Conservation (phyloP, 257 asterid species). For the Schizonepeta tenuifolia region DNA sequence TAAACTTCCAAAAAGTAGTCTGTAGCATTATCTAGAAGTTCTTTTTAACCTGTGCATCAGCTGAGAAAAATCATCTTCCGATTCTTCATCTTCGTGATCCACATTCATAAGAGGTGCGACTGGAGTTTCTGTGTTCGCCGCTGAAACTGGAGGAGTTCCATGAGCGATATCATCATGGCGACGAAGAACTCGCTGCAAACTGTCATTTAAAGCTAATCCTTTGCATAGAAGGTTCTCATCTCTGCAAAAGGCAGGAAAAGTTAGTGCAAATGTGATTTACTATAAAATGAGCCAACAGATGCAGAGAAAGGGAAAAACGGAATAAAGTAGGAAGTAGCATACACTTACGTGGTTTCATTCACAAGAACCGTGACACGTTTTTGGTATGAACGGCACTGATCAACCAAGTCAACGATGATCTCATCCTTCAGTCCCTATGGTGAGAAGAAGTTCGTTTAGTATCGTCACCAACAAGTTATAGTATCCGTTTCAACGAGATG, state of each 20-base stretch:
- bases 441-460: not conserved
- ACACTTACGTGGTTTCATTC: constrained; percentile 67
- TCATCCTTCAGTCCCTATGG: constrained; percentile 74
- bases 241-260: constrained; percentile 39
- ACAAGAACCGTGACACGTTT: constrained; percentile 81
- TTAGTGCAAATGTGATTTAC: not conserved
- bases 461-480: not conserved
- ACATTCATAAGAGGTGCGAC: constrained; percentile 72
- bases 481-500: not conserved
- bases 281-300: not conserved
- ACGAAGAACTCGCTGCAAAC: constrained; percentile 75
- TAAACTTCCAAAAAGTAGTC: not conserved
- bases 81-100: constrained; percentile 81
- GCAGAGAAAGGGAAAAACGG: not conserved
- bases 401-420: constrained; percentile 89
- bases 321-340: not conserved
- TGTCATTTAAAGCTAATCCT: constrained; percentile 81
- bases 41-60: constrained; percentile 66
- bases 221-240: constrained; percentile 76
- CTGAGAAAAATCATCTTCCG: constrained; percentile 78
- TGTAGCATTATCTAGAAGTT: not conserved
- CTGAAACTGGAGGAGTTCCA: constrained; percentile 49
- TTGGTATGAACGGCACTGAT: constrained; percentile 84
- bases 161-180: constrained; percentile 72
- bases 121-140: constrained; percentile 42